Conservation (phyloP, 2,329 filamentous ascomycete genomes). For the Trichothecium sympodiale region DNA sequence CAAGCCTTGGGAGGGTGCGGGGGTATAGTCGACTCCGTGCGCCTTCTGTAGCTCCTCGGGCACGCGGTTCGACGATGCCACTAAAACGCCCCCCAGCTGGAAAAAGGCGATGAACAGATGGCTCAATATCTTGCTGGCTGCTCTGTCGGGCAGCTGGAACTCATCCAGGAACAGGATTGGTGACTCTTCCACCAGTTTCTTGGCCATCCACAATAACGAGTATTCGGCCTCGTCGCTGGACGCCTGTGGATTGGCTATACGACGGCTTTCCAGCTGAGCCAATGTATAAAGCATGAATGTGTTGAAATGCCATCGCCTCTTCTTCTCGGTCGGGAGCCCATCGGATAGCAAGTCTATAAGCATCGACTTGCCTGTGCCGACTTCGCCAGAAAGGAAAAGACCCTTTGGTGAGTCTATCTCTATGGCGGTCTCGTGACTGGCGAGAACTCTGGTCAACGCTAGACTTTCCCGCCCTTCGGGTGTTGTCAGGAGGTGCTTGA, state of each 20-base stretch:
- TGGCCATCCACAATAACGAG: constrained; percentile 62
- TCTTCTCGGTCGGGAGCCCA: constrained; percentile 60
- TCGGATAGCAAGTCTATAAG: constrained; percentile 74
- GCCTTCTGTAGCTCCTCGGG: constrained; percentile 72
- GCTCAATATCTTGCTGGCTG: constrained; percentile 67
- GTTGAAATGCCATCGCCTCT: constrained; percentile 72
- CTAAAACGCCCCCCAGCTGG: constrained; percentile 67
- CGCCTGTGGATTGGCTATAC: constrained; percentile 22
- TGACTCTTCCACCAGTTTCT: constrained; percentile 62
- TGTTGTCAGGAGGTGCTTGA: constrained; percentile 46
- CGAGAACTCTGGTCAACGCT: constrained; percentile 58
- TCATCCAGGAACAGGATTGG: constrained; percentile 75
- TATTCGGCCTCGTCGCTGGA: constrained; percentile 33
- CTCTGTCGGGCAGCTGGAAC: constrained; percentile 72
- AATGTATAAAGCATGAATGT: constrained; percentile 76
- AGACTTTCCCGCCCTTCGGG: constrained; percentile 45
- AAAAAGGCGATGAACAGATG: constrained; percentile 73
- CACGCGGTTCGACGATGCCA: constrained; percentile 75
- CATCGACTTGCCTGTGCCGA: constrained; percentile 78
- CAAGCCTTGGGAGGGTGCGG: constrained; percentile 41
- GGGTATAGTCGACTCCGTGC: constrained; percentile 55
- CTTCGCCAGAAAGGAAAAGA: constrained; percentile 68
- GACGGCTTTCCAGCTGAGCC: constrained; percentile 57
- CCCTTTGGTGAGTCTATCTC: constrained; percentile 62
- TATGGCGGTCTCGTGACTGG: constrained; percentile 60